Base-by-base conservation (phyloP, 148 eudicot species). In the Rhododendron kiyosumense region DNA sequence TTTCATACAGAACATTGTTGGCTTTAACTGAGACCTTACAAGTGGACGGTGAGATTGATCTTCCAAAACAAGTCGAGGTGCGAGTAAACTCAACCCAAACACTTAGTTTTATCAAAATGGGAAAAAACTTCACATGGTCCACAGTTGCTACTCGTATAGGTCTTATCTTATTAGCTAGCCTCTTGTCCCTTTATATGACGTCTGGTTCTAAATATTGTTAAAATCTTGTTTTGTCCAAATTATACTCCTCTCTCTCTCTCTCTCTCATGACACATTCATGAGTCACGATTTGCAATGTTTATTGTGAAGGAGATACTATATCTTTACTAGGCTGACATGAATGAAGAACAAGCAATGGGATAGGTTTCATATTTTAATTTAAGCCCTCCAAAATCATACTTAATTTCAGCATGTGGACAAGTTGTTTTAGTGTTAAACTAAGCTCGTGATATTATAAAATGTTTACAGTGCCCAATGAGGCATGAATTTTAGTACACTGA, bases 401-500 rank as follows among this genome's bases (percentile, higher is more conserved):
- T 71, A 71, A 71, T 71, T 71, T 71, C 36, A n/a, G 51, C 45
- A 18, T 82, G n/a, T 82, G 73, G 84, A 24, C 45, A 20, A 36
- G 7, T 38, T 34, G 36, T 59, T 26, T 59, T 10, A 49, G 36
- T 54, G 36, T 54, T 78, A 78, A 45, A 45, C n/a, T 75, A 78
- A 41, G n/a, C 11, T 10, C 65, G 9, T 32, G 34, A 32, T 57
- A 32, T 34, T 41, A 41, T 41, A 34, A 52, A 54, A 54, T 32
- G 7, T 30, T 81, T 45, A 34, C 71, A 81, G 5, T 59, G 28
- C 71, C 73, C 84, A 57, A 82, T 59, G 84, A 1, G 84, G 26
- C 48, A 82, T 82, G 30, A 57, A 54, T 81, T 36, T 76, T 82
- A 38, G 84, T 82, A 61, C 73, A 59, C 6, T 38, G 84, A 82